Evolutionary conservation across 495 filamentous ascomycete genomes (phyloP).

Genomic region (Apodospora peruviana): DNA sequence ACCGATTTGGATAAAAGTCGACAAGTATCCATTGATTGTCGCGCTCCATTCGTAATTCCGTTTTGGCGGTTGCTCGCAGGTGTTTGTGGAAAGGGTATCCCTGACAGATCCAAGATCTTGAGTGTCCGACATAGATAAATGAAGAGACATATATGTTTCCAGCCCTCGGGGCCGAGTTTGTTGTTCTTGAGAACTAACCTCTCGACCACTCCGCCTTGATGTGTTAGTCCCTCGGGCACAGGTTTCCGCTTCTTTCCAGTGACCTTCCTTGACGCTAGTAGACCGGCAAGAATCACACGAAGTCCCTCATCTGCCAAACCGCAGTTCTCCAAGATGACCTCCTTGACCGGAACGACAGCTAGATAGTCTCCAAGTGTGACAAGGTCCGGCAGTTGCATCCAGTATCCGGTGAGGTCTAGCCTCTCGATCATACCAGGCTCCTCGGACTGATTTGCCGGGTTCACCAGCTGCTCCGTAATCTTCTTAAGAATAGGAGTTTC

Average conservation of each 20-base stretch:
- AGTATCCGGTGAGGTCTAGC: constrained; percentile 78
- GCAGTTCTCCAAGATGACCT: constrained; percentile 79
- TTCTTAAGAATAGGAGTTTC: constrained; percentile 86
- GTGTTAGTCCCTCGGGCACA: constrained; percentile 26
- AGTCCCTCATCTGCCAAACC: constrained; percentile 80
- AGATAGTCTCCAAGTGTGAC: constrained; percentile 88
- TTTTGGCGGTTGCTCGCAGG: constrained; percentile 2
- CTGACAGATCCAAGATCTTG: constrained; percentile 79
- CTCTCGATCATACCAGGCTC: constrained; percentile 67
- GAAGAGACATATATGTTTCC: constrained; percentile 87
- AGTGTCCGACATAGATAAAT: constrained; percentile 82
- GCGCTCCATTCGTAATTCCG: constrained; percentile 4
- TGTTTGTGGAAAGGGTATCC: constrained; percentile 69
- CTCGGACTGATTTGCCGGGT: constrained; percentile 52
- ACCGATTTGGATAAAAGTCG: constrained; percentile 66
- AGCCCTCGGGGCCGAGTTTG: constrained; percentile 79
- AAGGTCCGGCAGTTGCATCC: constrained; percentile 75
- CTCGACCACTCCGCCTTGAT: constrained; percentile 68
- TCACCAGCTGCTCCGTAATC: constrained; percentile 80
- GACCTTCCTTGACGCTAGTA: constrained; percentile 72
- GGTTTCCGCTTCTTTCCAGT: constrained; percentile 38
- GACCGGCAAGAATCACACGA: constrained; percentile 76
- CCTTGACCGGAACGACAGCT: constrained; percentile 84
- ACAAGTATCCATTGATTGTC: constrained; percentile 24
- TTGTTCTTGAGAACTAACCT: constrained; percentile 88